Conservation (phyloP, 2,329 filamentous ascomycete genomes). For the Cladophialophora exuberans region DNA sequence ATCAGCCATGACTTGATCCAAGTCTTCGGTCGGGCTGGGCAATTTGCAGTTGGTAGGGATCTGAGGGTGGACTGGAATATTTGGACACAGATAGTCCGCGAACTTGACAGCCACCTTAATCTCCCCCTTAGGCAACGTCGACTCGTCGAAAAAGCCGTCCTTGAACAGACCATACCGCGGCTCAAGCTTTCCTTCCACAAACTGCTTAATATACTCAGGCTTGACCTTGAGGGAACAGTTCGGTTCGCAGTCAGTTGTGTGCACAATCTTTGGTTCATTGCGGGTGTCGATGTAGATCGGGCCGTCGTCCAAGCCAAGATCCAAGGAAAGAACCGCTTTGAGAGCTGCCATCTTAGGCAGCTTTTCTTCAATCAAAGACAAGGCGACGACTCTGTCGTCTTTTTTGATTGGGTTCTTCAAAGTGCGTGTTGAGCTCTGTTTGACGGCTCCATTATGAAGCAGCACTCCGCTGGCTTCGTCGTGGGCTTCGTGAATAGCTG, state of each 20-base stretch:
- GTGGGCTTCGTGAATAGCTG: too few relatives aligned
- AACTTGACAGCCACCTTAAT: conserved; percentile 36
- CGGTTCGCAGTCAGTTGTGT: conserved; percentile 30
- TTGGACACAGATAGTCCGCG: conserved; percentile 34
- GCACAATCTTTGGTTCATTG: conserved; percentile 29
- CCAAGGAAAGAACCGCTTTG: conserved; percentile 15
- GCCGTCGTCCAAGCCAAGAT: conserved; percentile 15
- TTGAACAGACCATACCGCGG: conserved; percentile 37
- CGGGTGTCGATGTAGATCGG: conserved; percentile 36
- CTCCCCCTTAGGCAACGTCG: conserved; percentile 32
- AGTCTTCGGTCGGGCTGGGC: conserved; percentile 14
- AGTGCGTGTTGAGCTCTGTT: too few relatives aligned
- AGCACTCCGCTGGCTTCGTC: too few relatives aligned
- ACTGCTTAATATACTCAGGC: conserved; percentile 34
- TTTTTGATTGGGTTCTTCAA: too few relatives aligned
- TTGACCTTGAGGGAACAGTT: conserved; percentile 33
- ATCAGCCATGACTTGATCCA: conserved; percentile 18
- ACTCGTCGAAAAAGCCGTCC: conserved; percentile 34
- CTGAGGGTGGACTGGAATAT: conserved; percentile 27
- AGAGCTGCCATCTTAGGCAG: conserved; percentile 16
- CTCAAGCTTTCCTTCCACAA: conserved; percentile 35
- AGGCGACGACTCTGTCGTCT: too few relatives aligned
- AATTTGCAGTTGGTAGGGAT: conserved; percentile 40
- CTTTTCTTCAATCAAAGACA: conserved; percentile 5
- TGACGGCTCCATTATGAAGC: too few relatives aligned